Percentiles rank a stretch among this genome's conserved stretches.
These are phyloP conservation scores for Bremia lactucae DNA, from an alignment of 352 stramenopile genomes.

Conservation along the genomic window DNA sequence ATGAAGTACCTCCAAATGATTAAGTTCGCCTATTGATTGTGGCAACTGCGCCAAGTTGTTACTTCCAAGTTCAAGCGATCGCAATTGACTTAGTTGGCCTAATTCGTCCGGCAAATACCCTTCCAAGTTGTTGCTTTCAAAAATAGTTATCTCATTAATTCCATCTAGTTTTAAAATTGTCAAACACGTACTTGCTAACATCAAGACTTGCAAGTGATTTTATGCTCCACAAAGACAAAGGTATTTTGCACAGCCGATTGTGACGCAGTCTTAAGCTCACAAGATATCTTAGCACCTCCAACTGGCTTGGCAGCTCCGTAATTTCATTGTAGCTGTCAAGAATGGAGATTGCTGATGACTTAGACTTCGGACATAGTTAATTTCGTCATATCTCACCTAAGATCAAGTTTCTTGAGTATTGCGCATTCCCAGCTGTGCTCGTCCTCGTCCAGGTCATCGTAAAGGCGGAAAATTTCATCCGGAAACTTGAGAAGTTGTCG, in stretches of 20 bases:
- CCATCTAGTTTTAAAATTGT: background rate
- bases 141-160: background rate
- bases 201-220: constrained; percentile 53
- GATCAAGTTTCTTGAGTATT: constrained; percentile 54
- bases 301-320: constrained; percentile 29
- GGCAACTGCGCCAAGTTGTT: constrained; percentile 59
- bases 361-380: too few species aligned
- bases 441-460: constrained; percentile 51
- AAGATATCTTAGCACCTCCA: constrained; percentile 39
- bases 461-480: constrained; percentile 43
- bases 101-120: constrained; percentile 37
- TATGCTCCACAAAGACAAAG: constrained; percentile 44
- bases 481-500: constrained; percentile 43
- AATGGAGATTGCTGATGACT: background rate
- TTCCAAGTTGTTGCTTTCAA: constrained; percentile 46
- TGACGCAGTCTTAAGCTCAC: constrained; percentile 64
- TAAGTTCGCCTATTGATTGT: constrained; percentile 31
- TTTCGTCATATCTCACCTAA: constrained; percentile 29
- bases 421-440: constrained; percentile 67
- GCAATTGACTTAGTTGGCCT: constrained; percentile 39
- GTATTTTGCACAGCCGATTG: constrained; percentile 44
- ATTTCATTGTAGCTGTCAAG: constrained; percentile 69
- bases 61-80: constrained; percentile 45
- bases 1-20: constrained; percentile 43
- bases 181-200: constrained; percentile 56